Percentiles rank a stretch among this genome's conserved stretches.
These are phyloP conservation scores for Ceratopteris richardii DNA, from an alignment of 75 land plant species.

Conservation along the genomic window DNA sequence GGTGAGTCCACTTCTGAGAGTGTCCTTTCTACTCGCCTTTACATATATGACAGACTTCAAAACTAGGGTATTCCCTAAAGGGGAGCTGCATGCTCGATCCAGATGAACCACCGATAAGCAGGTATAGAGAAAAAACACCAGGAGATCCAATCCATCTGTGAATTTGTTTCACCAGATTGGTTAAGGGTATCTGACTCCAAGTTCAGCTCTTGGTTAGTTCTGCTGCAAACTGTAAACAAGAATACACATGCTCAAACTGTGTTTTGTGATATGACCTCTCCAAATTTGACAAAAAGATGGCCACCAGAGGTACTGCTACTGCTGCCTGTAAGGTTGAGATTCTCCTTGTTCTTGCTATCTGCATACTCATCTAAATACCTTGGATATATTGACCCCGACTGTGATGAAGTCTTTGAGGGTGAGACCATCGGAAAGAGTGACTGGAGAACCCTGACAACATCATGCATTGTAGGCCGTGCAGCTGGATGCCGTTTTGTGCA, in stretches of 20 bases:
- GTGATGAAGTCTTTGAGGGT: constrained; percentile 7
- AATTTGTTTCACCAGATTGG: too few relatives aligned
- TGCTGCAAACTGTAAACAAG: too few relatives aligned
- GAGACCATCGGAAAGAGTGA: constrained; percentile 24
- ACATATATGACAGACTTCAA: too few relatives aligned
- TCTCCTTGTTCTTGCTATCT: constrained; percentile 43
- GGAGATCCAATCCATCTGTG: too few relatives aligned
- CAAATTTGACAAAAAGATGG: constrained; percentile 53
- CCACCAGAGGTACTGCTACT: constrained; percentile 48
- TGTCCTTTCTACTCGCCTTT: too few relatives aligned
- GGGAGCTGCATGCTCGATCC: too few relatives aligned
- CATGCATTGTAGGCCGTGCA: constrained; percentile 91
- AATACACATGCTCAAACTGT: constrained; percentile 20
- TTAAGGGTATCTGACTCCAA: too few relatives aligned
- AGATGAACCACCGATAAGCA: too few relatives aligned
- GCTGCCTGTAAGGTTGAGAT: constrained; percentile 25
- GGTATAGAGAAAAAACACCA: too few relatives aligned
- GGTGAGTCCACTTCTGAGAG: too few relatives aligned
- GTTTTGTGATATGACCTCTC: constrained; percentile 58
- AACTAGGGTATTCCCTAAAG: too few relatives aligned
- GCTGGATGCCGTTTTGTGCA: constrained; percentile 76
- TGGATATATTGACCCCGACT: neutral
- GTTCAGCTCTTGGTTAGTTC: too few relatives aligned
- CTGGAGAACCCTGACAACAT: constrained; percentile 73
- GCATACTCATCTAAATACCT: constrained; percentile 64